Base-by-base conservation (phyloP, 345 rosid genomes). In the Linum lewisii region DNA sequence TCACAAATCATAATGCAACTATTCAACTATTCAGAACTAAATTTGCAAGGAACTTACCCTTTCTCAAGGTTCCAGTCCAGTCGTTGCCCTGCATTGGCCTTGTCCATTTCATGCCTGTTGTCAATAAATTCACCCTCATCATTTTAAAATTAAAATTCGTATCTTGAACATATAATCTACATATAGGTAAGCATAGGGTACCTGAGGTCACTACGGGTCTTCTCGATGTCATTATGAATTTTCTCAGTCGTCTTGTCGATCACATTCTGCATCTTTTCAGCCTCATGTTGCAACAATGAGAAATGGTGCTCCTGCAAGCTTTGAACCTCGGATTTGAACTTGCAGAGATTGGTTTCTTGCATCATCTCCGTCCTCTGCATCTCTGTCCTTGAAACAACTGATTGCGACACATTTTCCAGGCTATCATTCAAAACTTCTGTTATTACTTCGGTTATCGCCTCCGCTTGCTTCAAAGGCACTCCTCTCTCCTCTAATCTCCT, bases 51-150 rank as follows among this genome's bases (percentile, higher is more conserved):
- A n/a, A n/a, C n/a, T 26, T 44, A 71, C 70, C 75, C 70, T 29
- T 63, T 66, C 58, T 71, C 75, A 42, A 71, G 75, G 58, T 71
- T 71, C 70, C 66, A 65, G 61, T 71, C 70, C 54, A 65, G 22
- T 49, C 70, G 60, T 42, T 71, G 75, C 6, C 75, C 75, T 19
- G 75, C 75, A 21, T 59, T 71, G 55, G 57, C 66, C 52, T 66
- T 71, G 61, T 71, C 75, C 24, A 71, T 61, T 66, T 66, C 70
- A 61, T 71, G 74, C 69, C 69, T 70, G 38, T 34, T 34, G 38
- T 34, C 38, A 34, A 34, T 5, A 34, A 5, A 34, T 11, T 5
- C 7, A 34, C 38, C 38, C 38, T 5, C 10, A 5, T 34, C 10
- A 34, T 34, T 34, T 34, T 11, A 34, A 34, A 34, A 34, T 11